Conservation (phyloP, 75 land plant genomes). For the Picea glauca region DNA sequence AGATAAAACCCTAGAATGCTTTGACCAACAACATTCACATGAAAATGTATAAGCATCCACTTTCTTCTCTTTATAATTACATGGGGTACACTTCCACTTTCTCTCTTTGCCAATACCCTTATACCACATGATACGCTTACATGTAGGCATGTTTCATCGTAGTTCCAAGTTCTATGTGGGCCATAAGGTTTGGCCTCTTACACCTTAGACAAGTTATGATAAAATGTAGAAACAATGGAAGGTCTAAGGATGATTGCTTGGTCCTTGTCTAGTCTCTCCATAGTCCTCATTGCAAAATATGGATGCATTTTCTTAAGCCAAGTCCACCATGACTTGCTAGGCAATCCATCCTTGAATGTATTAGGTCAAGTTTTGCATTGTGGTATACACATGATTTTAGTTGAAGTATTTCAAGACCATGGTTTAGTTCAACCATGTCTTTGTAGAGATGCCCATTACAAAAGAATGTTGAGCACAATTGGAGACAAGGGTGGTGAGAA, state of each 20-base stretch:
- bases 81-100: not conserved
- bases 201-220: not conserved
- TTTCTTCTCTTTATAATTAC: not conserved
- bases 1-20: too few species aligned
- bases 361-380: too few species aligned
- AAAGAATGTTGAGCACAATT: too few species aligned
- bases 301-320: not conserved
- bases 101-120: not conserved
- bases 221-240: not conserved
- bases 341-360: not conserved
- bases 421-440: too few species aligned
- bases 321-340: not conserved
- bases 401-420: too few species aligned
- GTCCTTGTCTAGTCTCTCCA: not conserved
- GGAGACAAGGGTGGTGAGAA: too few species aligned
- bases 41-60: not conserved
- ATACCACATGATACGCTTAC: not conserved
- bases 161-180: not conserved
- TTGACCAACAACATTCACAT: too few species aligned
- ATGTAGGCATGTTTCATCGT: not conserved
- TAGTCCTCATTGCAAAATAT: not conserved
- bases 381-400: too few species aligned
- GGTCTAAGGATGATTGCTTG: not conserved
- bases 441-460: too few species aligned
- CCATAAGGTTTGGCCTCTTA: not conserved